Percentiles rank a stretch among this genome's conserved stretches.
These are phyloP conservation scores for Trametes sanguinea DNA, from an alignment of 768 basidiomycete genomes.

Conservation along the genomic window DNA sequence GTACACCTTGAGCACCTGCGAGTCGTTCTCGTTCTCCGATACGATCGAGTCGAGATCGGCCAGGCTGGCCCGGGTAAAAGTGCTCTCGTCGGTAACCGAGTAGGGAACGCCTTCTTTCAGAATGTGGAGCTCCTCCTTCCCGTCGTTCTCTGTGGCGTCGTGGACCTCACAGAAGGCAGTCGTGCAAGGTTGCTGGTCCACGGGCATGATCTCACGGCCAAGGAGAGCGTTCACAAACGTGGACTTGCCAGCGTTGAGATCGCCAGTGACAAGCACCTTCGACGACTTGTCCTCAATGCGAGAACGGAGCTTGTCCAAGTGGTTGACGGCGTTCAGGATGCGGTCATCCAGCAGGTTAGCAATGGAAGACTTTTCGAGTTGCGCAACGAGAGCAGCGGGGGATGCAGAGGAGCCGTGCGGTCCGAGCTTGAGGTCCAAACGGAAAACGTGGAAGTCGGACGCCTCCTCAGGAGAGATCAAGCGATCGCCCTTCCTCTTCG, in stretches of 20 bases:
- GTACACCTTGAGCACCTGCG: slow-evolving; percentile 85
- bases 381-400: slow-evolving; percentile 76
- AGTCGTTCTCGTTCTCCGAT: slow-evolving; percentile 66
- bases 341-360: slow-evolving; percentile 90
- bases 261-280: slow-evolving; percentile 96
- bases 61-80: slow-evolving; percentile 70
- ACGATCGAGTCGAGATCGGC: slow-evolving; percentile 79
- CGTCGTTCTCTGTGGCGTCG: slow-evolving; percentile 79
- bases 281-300: slow-evolving; percentile 92
- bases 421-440: slow-evolving; percentile 91
- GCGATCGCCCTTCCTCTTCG: slow-evolving; percentile 32
- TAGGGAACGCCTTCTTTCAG: slow-evolving; percentile 71
- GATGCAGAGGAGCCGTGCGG: slow-evolving; percentile 62
- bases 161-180: slow-evolving; percentile 97
- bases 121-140: slow-evolving; percentile 84
- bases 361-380: slow-evolving; percentile 91
- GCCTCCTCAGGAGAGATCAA: slow-evolving; percentile 43
- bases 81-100: slow-evolving; percentile 67
- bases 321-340: slow-evolving; percentile 68
- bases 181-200: slow-evolving; percentile 98
- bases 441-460: slow-evolving; percentile 83
- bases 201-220: slow-evolving; percentile 88
- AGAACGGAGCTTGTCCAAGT: slow-evolving; percentile 81
- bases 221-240: slow-evolving; percentile 97
- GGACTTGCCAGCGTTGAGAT: slow-evolving; percentile 97